These are phyloP conservation scores for Trichoderma reesei DNA, from an alignment of 495 filamentous ascomycete species.

Conservation along the genomic window DNA sequence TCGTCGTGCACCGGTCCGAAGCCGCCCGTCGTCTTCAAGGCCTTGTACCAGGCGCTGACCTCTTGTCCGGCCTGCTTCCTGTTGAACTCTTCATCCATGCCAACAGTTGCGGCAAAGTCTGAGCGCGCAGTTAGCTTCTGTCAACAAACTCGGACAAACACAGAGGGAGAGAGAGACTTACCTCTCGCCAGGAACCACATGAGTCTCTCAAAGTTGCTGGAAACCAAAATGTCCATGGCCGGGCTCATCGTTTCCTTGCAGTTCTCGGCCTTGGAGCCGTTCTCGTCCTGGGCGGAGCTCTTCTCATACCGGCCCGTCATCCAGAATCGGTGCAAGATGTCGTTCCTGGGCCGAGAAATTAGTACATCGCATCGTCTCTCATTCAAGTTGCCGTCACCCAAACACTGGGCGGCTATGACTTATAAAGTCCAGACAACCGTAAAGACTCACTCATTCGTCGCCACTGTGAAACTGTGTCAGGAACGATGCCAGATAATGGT, in stretches of 20 bases:
- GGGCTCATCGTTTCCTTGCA: slow-evolving; percentile 82
- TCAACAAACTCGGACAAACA: background rate
- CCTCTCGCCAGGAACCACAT: slow-evolving; percentile 73
- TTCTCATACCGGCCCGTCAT: slow-evolving; percentile 75
- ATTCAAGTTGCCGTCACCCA: background rate
- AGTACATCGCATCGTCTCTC: too few species aligned
- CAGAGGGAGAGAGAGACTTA: background rate
- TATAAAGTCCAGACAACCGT: background rate
- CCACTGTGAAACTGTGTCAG: background rate
- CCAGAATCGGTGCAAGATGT: slow-evolving; percentile 80
- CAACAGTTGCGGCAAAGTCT: slow-evolving; percentile 41
- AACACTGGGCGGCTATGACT: background rate
- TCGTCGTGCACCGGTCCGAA: slow-evolving; percentile 60
- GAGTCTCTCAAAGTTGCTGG: slow-evolving; percentile 89
- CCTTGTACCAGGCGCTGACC: slow-evolving; percentile 59
- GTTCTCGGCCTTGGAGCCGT: slow-evolving; percentile 55
- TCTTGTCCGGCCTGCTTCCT: slow-evolving; percentile 53
- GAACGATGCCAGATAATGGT: too few species aligned
- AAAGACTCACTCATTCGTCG: background rate
- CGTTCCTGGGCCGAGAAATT: slow-evolving; percentile 49
- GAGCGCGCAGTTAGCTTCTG: slow-evolving; percentile 22
- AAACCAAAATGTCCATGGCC: slow-evolving; percentile 95
- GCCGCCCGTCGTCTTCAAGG: slow-evolving; percentile 69
- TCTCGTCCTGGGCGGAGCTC: slow-evolving; percentile 53
- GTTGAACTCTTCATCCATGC: slow-evolving; percentile 49